These are phyloP conservation scores for Fusarium mangiferae DNA, from an alignment of 2,329 filamentous ascomycete species.

Conservation along the genomic window DNA sequence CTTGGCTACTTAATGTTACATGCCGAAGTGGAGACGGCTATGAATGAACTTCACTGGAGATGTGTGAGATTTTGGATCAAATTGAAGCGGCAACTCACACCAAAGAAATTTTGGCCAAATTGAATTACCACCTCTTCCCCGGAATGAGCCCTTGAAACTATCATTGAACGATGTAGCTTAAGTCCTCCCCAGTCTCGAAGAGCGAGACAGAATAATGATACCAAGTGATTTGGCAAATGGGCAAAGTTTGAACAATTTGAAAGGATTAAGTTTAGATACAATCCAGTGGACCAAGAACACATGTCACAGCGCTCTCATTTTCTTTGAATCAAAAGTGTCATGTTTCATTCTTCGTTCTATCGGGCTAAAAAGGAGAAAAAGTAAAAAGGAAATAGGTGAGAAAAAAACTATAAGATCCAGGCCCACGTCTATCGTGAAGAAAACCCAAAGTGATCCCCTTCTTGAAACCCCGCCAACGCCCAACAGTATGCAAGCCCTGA, in stretches of 20 bases:
- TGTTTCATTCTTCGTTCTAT: slow-evolving; percentile 38
- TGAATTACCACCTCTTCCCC: neutral
- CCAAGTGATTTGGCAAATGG: neutral
- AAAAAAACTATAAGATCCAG: slow-evolving; percentile 4
- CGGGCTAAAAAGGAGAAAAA: slow-evolving; percentile 24
- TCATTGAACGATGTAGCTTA: neutral
- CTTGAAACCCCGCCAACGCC: slow-evolving; percentile 43
- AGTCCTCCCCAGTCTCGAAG: neutral
- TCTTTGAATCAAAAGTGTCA: slow-evolving; percentile 8
- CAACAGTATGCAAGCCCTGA: slow-evolving; percentile 42
- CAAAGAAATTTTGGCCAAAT: neutral
- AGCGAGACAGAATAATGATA: neutral
- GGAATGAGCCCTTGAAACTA: no score
- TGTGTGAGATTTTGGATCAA: neutral
- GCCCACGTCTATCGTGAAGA: slow-evolving; percentile 31
- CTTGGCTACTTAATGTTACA: neutral
- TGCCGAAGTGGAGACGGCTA: slow-evolving; percentile 9
- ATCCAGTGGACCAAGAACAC: neutral
- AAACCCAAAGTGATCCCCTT: slow-evolving; percentile 26
- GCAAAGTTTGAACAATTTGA: neutral
- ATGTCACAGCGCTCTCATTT: neutral
- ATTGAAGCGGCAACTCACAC: neutral
- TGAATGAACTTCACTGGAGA: neutral
- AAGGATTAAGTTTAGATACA: neutral
- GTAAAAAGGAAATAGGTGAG: slow-evolving; percentile 12